These are phyloP conservation scores for Rhizophagus prolifer DNA, from an alignment of 192 early-diverging fungal genomes.

Conservation along the genomic window DNA sequence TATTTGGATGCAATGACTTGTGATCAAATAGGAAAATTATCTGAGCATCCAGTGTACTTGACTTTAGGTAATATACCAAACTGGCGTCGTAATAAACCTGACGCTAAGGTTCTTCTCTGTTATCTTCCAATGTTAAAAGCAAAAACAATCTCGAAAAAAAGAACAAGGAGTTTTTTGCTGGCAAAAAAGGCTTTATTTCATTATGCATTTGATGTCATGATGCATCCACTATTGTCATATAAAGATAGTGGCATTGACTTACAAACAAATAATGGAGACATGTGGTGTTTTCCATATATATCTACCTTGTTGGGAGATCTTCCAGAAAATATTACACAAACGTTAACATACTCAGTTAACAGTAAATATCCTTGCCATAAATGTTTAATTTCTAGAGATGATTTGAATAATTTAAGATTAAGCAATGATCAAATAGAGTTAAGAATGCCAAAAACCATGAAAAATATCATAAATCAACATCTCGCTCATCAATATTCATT, in stretches of 20 bases:
- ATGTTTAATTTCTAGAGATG: not conserved
- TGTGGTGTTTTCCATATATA: not conserved
- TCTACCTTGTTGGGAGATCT: slow-evolving; percentile 1
- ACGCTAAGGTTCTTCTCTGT: not conserved
- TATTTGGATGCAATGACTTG: not conserved
- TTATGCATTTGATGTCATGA: no score
- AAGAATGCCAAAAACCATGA: no score
- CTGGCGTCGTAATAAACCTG: not conserved
- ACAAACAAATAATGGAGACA: not conserved
- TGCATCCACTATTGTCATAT: no score
- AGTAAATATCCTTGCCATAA: not conserved
- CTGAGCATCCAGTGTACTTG: not conserved
- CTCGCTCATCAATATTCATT: no score
- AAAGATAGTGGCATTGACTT: not conserved
- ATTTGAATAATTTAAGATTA: not conserved
- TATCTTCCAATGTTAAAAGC: not conserved
- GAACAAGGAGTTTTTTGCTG: no score
- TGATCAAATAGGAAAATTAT: not conserved
- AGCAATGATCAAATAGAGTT: no score
- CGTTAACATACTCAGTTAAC: not conserved
- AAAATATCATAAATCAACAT: no score
- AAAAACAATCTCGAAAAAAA: not conserved
- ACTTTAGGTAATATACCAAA: not conserved
- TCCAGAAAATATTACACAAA: not conserved
- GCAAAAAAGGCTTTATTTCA: no score